Evolutionary conservation across 2,329 filamentous ascomycete genomes (phyloP).

Genomic region (Nemania serpens): DNA sequence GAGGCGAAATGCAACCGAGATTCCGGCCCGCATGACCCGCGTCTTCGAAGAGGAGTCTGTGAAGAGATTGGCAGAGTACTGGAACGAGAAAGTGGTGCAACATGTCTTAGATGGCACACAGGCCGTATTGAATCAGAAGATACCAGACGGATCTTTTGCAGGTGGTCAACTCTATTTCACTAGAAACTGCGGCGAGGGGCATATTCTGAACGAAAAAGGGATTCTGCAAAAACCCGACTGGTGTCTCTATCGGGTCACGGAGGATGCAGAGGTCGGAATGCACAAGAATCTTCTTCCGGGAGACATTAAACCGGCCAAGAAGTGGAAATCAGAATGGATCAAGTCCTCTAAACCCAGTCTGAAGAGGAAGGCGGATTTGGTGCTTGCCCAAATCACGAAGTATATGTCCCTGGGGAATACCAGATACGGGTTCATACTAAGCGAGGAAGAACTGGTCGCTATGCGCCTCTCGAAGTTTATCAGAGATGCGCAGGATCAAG

Average conservation of each 20-base stretch:
- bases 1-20: background rate
- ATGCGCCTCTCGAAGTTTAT: conserved; percentile 6
- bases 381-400: conserved; percentile 16
- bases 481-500: no score
- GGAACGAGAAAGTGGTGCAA: background rate
- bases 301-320: conserved; percentile 12
- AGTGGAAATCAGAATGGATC: conserved; percentile 19
- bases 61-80: background rate
- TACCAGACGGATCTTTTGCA: background rate
- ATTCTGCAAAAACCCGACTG: background rate
- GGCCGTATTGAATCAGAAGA: background rate
- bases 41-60: background rate
- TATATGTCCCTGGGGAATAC: conserved; percentile 13
- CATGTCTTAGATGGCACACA: background rate
- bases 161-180: background rate
- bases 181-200: background rate
- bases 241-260: background rate
- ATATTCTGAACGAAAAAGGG: background rate
- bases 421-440: conserved; percentile 12
- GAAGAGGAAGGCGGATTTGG: background rate
- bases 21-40: background rate
- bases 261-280: background rate
- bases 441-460: conserved; percentile 14
- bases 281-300: conserved; percentile 4
- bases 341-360: background rate